Base-by-base conservation (phyloP, 176 grass and related monocot genomes). In the Oryza glaberrima region DNA sequence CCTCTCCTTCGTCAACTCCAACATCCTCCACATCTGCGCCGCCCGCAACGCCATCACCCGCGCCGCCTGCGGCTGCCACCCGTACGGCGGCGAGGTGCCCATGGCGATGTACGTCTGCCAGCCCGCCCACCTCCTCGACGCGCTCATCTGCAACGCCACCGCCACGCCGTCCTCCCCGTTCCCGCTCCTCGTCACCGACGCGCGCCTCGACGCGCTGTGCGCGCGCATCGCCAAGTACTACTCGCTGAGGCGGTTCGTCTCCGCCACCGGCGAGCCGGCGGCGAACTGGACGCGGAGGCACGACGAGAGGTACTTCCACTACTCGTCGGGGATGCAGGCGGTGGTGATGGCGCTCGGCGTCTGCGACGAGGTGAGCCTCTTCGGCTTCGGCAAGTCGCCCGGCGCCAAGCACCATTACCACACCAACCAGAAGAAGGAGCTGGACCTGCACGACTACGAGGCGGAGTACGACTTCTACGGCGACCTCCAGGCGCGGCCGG, bases 391-490 rank as follows among this genome's bases (percentile, higher is more conserved):
- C 45, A 98, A 95, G 76, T 73, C 77, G 0, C 60, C 85, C 26
- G 87, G 73, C 26, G 80, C 83, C 19, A 89, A 91, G 85, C 95
- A 98, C 87, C 95, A 98, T 69, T 93, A 95, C 73, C 93, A 95
- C 87, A 92, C 91, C 0, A 88, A 91, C 78, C 95, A 93, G 78
- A 90, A 85, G 28, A 79, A 79, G 47, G 92, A 97, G 90, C 86
- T 97, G 17, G 75, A 80, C 65, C 83, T 97, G 86, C 95, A 94
- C 81, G 92, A 97, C 83, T 94, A 97, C 80, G 72, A 87, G 79
- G 95, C 92, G 35, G 95, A 97, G 90, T 94, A 94, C 85, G 87
- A 89, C 16, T 92, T 94, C 80, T 97, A 97, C 88, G 13, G 67
- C 20, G 86, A 97, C 83, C 87, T 94, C 49, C 58, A 91, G 54